Base-by-base conservation (phyloP, 2,329 filamentous ascomycete genomes). In the Xylariaceae sp. region DNA sequence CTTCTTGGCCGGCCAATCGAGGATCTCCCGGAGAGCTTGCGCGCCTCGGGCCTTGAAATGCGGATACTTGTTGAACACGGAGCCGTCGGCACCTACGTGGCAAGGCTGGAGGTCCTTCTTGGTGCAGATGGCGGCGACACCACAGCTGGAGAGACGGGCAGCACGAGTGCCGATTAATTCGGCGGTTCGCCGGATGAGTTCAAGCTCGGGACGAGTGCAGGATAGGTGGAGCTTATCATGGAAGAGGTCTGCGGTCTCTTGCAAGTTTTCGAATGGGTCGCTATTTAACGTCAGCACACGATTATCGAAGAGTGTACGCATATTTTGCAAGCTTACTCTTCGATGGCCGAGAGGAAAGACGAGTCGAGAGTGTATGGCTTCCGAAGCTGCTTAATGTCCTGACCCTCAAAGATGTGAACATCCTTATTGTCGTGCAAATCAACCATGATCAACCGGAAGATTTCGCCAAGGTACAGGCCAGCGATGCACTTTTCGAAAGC, bases 51-150 rank as follows among this genome's bases (percentile, higher is more conserved):
- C 85, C 82, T 97, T 97, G 85, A 99, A 99, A 77, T 96, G 90
- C 12, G 95, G 95, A 78, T 99, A 99, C 75, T 98, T 98, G 83
- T 96, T 97, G 81, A 99, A 99, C 52, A 99, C 93, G 18, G 91
- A 96, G 40, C 95, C 95, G 71, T 99, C 95, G 49, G 95, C 95
- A 67, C 95, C 95, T 42, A 99, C 95, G 74, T 98, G 95, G 79
- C 91, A 96, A 40, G 84, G 83, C 70, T 89, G 78, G 75, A 93
- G 93, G 65, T 85, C 84, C 84, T 97, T 98, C 87, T 98, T 98
- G 79, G 89, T 96, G 83, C 90, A 92, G 70, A 99, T 97, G 56
- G 93, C 95, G 12, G 93, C 92, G 52, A 99, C 91, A 76, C 95
- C 95, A 70, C 95, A 98, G 21, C 93, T 88, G 16, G 93, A 96